Conservation (phyloP, 306 rosid genomes). For the Dalbergia cochinchinensis region DNA sequence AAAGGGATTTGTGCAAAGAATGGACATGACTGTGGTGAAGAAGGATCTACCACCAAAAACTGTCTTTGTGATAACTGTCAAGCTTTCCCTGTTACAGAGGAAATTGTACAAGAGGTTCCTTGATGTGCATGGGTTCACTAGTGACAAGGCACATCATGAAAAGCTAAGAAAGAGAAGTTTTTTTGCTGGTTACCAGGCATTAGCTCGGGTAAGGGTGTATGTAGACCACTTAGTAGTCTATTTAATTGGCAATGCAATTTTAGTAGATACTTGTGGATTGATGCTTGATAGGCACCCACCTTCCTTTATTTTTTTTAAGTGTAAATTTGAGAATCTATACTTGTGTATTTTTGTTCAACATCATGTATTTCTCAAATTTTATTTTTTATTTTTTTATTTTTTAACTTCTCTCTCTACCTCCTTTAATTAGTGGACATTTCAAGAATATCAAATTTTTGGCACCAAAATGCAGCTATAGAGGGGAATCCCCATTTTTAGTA, state of each 20-base stretch:
- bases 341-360: too few relatives aligned
- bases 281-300: too few relatives aligned
- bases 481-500: too few relatives aligned
- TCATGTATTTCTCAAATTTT: too few relatives aligned
- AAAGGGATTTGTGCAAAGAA: conserved; percentile 97
- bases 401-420: too few relatives aligned
- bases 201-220: conserved; percentile 80
- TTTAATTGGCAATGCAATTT: conserved; percentile 37
- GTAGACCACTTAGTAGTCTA: conserved; percentile 30
- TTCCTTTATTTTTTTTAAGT: too few relatives aligned
- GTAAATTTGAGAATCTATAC: too few relatives aligned
- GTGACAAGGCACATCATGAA: conserved; percentile 64
- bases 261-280: neutral
- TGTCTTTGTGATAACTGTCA: conserved; percentile 91
- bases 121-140: conserved; percentile 89
- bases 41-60: conserved; percentile 98
- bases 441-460: too few relatives aligned
- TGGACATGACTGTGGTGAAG: conserved; percentile 97
- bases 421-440: too few relatives aligned
- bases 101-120: conserved; percentile 90
- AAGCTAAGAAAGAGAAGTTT: conserved; percentile 79
- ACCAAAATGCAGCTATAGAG: too few relatives aligned
- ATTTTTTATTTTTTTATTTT: too few relatives aligned
- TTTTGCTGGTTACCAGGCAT: conserved; percentile 96
- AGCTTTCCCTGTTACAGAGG: conserved; percentile 93